Evolutionary conservation across 805 yeast genomes (phyloP).

Genomic region (Hanseniaspora singularis): DNA sequence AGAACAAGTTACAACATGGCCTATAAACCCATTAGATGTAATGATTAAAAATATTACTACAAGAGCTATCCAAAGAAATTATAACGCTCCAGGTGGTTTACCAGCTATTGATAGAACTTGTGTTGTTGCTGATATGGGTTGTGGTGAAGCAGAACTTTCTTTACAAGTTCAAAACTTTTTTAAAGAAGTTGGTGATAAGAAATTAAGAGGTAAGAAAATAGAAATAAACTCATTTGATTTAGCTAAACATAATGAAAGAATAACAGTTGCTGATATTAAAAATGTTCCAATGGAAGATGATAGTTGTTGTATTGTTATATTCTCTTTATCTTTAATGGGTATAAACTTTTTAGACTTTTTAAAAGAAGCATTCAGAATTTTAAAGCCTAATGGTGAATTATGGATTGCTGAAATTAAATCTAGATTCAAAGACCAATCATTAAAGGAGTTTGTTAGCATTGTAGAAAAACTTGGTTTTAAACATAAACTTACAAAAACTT

Average conservation of each 20-base stretch:
- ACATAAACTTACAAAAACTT: slow-evolving; percentile 66
- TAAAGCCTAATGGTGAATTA: slow-evolving; percentile 83
- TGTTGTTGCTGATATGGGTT: slow-evolving; percentile 95
- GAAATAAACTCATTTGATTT: slow-evolving; percentile 83
- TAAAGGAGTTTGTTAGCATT: slow-evolving; percentile 69
- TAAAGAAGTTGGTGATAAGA: slow-evolving; percentile 29
- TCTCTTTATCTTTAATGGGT: slow-evolving; percentile 94
- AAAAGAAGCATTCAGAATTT: slow-evolving; percentile 73
- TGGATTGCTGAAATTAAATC: slow-evolving; percentile 98
- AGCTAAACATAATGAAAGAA: slow-evolving; percentile 73
- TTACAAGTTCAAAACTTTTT: slow-evolving; percentile 46
- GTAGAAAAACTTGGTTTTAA: slow-evolving; percentile 72
- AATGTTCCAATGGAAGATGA: slow-evolving; percentile 73
- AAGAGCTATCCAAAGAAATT: slow-evolving; percentile 44
- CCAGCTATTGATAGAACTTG: slow-evolving; percentile 54
- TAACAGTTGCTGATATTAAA: slow-evolving; percentile 93
- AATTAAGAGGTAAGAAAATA: slow-evolving; percentile 34
- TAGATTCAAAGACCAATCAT: slow-evolving; percentile 64
- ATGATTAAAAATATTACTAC: slow-evolving; percentile 59
- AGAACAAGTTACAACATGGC: slow-evolving; percentile 94
- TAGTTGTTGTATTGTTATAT: slow-evolving; percentile 78
- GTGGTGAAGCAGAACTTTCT: slow-evolving; percentile 92
- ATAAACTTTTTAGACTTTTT: slow-evolving; percentile 89
- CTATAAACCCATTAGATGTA: slow-evolving; percentile 94
- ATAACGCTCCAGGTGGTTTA: slow-evolving; percentile 91